phyloP scores from a whole-genome alignment of 2,329 filamentous ascomycete species.

The Sclerotinia nivalis region DNA sequence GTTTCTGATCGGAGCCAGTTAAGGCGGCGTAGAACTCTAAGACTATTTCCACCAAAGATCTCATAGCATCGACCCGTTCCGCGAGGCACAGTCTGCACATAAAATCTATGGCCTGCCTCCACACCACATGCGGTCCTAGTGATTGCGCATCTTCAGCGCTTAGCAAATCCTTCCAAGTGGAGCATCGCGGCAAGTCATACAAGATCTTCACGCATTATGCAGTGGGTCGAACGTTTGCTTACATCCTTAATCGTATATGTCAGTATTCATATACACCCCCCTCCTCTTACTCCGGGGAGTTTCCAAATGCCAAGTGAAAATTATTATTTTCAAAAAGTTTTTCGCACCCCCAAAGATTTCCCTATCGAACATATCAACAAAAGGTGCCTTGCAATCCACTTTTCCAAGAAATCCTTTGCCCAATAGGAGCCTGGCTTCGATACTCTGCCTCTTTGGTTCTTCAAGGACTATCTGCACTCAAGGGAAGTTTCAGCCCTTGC shows the following conservation, averaged over 20 bases:
- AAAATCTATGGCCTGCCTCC: neutral
- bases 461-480: slow-evolving; percentile 12
- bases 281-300: neutral
- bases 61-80: slow-evolving; percentile 22
- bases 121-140: neutral
- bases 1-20: neutral
- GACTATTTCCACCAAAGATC: slow-evolving; percentile 9
- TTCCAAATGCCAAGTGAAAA: neutral
- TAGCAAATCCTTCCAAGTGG: slow-evolving; percentile 7
- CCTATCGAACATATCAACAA: neutral
- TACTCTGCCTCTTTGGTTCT: slow-evolving; percentile 3
- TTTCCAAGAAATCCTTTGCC: neutral
- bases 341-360: neutral
- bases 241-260: slow-evolving; percentile 7
- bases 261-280: neutral
- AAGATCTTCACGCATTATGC: neutral
- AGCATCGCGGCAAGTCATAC: slow-evolving; percentile 14
- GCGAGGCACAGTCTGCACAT: slow-evolving; percentile 19
- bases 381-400: neutral
- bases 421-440: neutral
- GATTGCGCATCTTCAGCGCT: slow-evolving; percentile 16
- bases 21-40: slow-evolving; percentile 11
- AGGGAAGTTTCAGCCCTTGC: slow-evolving; percentile 16
- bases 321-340: neutral
- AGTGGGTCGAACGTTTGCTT: no score